These are phyloP conservation scores for Cystofilobasidium capitatum DNA, from an alignment of 768 basidiomycete genomes.

Conservation along the genomic window DNA sequence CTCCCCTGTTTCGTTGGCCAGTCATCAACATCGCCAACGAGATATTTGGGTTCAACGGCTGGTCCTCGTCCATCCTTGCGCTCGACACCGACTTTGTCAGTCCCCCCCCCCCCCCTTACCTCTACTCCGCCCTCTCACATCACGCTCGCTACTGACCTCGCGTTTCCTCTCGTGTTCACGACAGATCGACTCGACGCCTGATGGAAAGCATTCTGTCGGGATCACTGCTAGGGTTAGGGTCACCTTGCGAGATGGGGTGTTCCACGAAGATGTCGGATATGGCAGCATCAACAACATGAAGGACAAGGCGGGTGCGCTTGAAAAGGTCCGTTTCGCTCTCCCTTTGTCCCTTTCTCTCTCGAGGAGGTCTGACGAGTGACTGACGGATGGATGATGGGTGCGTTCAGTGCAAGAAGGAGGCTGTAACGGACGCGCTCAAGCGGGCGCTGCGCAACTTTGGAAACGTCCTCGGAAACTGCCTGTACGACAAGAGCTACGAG, in stretches of 20 bases:
- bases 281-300: conserved; percentile 76
- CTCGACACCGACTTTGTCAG: conserved; percentile 48
- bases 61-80: conserved; percentile 70
- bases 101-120: conserved; percentile 37
- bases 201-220: conserved; percentile 48
- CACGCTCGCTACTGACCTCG: background rate
- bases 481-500: conserved; percentile 89
- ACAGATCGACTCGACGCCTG: conserved; percentile 65
- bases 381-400: background rate
- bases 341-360: background rate
- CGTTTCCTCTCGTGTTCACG: conserved; percentile 1
- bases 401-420: conserved; percentile 92
- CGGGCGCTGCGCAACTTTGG: conserved; percentile 85
- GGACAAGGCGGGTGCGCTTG: conserved; percentile 72
- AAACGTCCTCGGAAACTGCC: conserved; percentile 85
- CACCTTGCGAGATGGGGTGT: conserved; percentile 74
- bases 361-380: background rate
- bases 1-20: conserved; percentile 9
- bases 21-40: conserved; percentile 93
- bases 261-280: conserved; percentile 89
- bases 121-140: conserved; percentile 9
- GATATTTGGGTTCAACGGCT: conserved; percentile 95
- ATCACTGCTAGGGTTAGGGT: conserved; percentile 79
- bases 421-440: conserved; percentile 89
- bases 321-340: conserved; percentile 58